These are phyloP conservation scores for Mycena galericulata DNA, from an alignment of 768 basidiomycete species.

Conservation along the genomic window DNA sequence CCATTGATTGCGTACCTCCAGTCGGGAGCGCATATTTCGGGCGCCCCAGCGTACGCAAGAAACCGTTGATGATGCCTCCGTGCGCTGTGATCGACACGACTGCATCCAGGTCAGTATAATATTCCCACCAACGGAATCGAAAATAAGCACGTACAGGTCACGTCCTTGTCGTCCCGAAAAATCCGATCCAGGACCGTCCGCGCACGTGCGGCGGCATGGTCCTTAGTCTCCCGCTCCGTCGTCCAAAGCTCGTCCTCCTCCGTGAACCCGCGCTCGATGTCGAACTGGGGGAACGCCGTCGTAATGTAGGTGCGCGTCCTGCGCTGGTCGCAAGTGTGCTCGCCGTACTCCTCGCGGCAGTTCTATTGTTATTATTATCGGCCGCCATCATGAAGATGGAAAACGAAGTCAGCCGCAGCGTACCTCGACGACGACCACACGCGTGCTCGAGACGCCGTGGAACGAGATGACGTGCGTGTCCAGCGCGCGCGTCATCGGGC, in stretches of 20 bases:
- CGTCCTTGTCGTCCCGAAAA: slow-evolving; percentile 57
- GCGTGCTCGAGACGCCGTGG: slow-evolving; percentile 46
- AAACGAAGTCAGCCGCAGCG: not conserved
- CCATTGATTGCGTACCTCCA: slow-evolving; percentile 78
- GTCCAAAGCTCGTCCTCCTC: slow-evolving; percentile 77
- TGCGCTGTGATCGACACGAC: slow-evolving; percentile 79
- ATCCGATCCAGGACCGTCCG: slow-evolving; percentile 64
- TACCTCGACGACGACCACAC: slow-evolving; percentile 69
- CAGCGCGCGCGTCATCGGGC: slow-evolving; percentile 73
- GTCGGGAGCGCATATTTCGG: slow-evolving; percentile 62
- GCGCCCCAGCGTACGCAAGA: slow-evolving; percentile 63
- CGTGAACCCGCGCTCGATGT: slow-evolving; percentile 66
- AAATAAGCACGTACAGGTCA: slow-evolving; percentile 56
- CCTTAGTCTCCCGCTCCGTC: slow-evolving; percentile 64
- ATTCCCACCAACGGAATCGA: not conserved
- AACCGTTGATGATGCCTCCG: slow-evolving; percentile 69
- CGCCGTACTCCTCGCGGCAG: slow-evolving; percentile 73
- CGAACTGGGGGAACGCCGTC: slow-evolving; percentile 61
- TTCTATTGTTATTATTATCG: slow-evolving; percentile 63
- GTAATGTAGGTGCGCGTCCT: slow-evolving; percentile 61
- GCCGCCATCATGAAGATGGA: not conserved
- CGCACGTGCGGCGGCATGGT: slow-evolving; percentile 61
- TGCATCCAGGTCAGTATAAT: slow-evolving; percentile 38
- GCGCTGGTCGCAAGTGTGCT: slow-evolving; percentile 80
- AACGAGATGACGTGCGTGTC: slow-evolving; percentile 69